Evolutionary conservation across 345 rosid species (phyloP), one percentile per base, ranked within the genome.

Genomic region (Eucalyptus cloeziana): DNA sequence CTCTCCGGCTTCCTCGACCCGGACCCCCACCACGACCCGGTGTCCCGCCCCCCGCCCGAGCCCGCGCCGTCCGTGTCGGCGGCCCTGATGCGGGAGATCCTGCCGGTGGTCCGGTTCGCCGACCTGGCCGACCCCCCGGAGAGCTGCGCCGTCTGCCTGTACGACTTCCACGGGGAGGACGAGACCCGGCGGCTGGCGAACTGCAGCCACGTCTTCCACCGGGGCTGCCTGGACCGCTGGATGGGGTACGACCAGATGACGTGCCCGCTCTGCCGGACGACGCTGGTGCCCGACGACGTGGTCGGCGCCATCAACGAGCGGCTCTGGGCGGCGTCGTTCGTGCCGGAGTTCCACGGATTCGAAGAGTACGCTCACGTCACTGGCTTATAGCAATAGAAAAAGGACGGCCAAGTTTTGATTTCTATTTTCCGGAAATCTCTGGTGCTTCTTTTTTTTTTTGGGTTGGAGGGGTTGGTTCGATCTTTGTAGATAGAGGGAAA

Each of bases 191-290:
- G 50, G 27, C 91, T 90, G 44, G 83, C 91, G 45, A 90, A 88
- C 88, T 90, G 91, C 91, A 56, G 89, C 86, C 91, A 90, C 86
- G 89, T 90, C 3, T 90, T 90, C 88, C 89, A 90, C 88, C 85
- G 86, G 24, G 14, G 86, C 56, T 90, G 91, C 86, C 76, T 90
- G 69, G 91, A 88, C 81, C 88, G 89, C 24, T 90, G 91, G 89
- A 90, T 90, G 62, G 79, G 89, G 9, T 90, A 90, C 88, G 89
- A 80, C 86, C 90, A 88, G 80, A 71, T 45, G 49, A 88, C 90
- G 43, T 90, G 91, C 89, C 91, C 91, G 30, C 91, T 90, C 45
- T 90, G 91, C 79, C 85, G 91, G 85, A 88, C 87, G 60, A 60
- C 85, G 64, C 79, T 90, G 40, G 89, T 90, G 19, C 91, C 91